Evolutionary conservation across 192 early-diverging fungal genomes (phyloP).

Genomic region (Chytriomyces confervae): DNA sequence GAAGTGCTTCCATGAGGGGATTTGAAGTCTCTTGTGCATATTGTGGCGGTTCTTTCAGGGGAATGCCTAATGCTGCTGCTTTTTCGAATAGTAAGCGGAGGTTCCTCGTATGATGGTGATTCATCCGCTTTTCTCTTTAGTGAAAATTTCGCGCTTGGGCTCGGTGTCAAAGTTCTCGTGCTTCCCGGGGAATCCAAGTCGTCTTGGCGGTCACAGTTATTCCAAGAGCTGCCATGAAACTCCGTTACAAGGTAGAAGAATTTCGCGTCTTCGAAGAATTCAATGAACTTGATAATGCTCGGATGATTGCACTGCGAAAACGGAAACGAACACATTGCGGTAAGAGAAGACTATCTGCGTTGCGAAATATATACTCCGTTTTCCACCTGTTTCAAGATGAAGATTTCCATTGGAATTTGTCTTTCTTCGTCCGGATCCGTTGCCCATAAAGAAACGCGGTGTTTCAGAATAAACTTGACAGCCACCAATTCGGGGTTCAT

Average conservation of each 20-base stretch:
- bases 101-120: too few relatives aligned
- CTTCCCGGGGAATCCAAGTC: too few relatives aligned
- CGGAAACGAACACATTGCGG: background rate
- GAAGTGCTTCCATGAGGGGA: too few relatives aligned
- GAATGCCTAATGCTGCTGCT: too few relatives aligned
- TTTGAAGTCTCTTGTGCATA: too few relatives aligned
- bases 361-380: background rate
- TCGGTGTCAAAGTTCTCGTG: too few relatives aligned
- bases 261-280: constrained; percentile 46
- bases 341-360: background rate
- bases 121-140: too few relatives aligned
- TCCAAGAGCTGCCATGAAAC: constrained; percentile 50
- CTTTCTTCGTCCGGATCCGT: constrained; percentile 42
- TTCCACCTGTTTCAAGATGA: constrained; percentile 50
- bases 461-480: constrained; percentile 60
- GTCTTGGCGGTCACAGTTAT: too few relatives aligned
- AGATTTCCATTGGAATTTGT: constrained; percentile 54
- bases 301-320: constrained; percentile 41
- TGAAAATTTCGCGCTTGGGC: too few relatives aligned
- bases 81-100: too few relatives aligned
- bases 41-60: too few relatives aligned
- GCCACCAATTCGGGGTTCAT: constrained; percentile 45
- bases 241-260: constrained; percentile 60
- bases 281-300: constrained; percentile 53
- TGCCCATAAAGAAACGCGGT: constrained; percentile 45